These are phyloP conservation scores for Pseudogymnoascus sp. DNA, from an alignment of 2,329 filamentous ascomycete genomes.

Conservation along the genomic window DNA sequence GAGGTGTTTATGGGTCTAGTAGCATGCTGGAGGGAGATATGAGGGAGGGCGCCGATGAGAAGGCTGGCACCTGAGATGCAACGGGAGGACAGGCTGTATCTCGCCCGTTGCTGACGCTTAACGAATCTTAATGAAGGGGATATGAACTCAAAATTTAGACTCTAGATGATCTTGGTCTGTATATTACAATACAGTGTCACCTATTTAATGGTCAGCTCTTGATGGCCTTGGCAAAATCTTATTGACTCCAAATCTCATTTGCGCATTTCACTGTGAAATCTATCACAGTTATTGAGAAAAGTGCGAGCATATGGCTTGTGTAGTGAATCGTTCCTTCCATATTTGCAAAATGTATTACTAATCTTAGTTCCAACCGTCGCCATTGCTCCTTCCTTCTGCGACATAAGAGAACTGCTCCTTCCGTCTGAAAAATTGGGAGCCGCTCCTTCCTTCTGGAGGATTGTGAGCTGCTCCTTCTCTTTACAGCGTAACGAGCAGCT, in stretches of 20 bases:
- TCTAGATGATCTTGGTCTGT: background rate
- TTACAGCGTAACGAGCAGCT: background rate
- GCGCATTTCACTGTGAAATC: background rate
- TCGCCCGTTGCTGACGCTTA: background rate
- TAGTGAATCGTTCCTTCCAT: background rate
- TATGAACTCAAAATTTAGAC: background rate
- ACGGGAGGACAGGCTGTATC: background rate
- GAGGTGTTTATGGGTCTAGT: slow-evolving; percentile 27
- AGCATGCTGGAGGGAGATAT: slow-evolving; percentile 12
- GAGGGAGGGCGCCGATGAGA: slow-evolving; percentile 19
- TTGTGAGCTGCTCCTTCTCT: background rate
- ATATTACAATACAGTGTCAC: background rate
- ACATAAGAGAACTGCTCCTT: background rate
- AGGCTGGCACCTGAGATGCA: background rate
- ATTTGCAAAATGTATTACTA: background rate
- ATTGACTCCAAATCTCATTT: background rate
- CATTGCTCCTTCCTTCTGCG: background rate
- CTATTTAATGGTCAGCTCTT: background rate
- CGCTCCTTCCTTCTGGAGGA: background rate
- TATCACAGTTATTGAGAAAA: background rate
- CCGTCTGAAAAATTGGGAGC: background rate
- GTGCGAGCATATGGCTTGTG: background rate
- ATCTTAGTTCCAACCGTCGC: background rate
- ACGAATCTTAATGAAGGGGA: background rate
- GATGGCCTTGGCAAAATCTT: background rate